Percentiles rank a stretch among this genome's conserved stretches.
These are phyloP conservation scores for Dendrobium huoshanense DNA, from an alignment of 106 monocot genomes.

Conservation along the genomic window DNA sequence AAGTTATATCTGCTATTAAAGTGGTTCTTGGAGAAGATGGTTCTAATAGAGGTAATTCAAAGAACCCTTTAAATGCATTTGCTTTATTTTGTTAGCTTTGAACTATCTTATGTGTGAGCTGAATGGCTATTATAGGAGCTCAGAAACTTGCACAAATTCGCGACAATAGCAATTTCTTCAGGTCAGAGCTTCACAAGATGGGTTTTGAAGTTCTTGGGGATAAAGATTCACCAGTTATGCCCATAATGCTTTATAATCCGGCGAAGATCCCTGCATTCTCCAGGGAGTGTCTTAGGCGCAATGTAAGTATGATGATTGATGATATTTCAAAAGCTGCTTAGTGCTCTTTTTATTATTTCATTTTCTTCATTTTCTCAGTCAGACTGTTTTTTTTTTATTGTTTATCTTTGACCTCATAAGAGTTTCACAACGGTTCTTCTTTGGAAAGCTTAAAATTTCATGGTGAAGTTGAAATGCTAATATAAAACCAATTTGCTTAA, in stretches of 20 bases:
- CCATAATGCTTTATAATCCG: slow-evolving; percentile 86
- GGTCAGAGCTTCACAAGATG: slow-evolving; percentile 78
- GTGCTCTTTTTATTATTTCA: not conserved
- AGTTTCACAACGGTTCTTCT: too few relatives aligned
- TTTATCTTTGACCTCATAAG: not conserved
- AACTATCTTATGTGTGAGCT: slow-evolving; percentile 4
- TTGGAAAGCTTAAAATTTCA: too few relatives aligned
- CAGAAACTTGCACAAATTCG: slow-evolving; percentile 68
- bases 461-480: too few relatives aligned
- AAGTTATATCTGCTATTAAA: slow-evolving; percentile 75
- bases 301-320: slow-evolving; percentile 30
- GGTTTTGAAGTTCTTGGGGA: slow-evolving; percentile 85
- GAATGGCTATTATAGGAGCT: slow-evolving; percentile 35
- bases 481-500: too few relatives aligned
- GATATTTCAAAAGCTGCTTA: not conserved
- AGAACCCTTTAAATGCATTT: not conserved
- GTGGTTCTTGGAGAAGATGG: slow-evolving; percentile 83
- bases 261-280: slow-evolving; percentile 82
- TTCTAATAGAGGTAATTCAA: slow-evolving; percentile 49
- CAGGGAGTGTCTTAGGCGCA: slow-evolving; percentile 64
- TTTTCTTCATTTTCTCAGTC: not conserved
- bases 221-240: slow-evolving; percentile 79
- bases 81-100: not conserved
- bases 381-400: not conserved
- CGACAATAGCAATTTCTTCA: slow-evolving; percentile 83